These are phyloP conservation scores for Pythium coloratum DNA, from an alignment of 352 stramenopile species.

Conservation along the genomic window DNA sequence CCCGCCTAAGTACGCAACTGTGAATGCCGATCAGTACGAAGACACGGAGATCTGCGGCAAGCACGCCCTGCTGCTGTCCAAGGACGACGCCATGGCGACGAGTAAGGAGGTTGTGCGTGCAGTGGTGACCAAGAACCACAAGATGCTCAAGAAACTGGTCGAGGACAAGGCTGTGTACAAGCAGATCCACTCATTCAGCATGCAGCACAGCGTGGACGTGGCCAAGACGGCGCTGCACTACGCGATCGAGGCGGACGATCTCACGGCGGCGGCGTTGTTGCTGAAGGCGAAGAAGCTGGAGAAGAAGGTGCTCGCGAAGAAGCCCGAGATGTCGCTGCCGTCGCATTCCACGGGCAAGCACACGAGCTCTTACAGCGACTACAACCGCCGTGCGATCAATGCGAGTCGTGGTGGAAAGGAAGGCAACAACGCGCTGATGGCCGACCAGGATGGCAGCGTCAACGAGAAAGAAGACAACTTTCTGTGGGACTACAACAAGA, in stretches of 20 bases:
- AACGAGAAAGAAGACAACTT: slow-evolving; percentile 23
- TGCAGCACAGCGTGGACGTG: slow-evolving; percentile 47
- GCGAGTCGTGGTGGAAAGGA: slow-evolving; percentile 77
- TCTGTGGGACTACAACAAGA: slow-evolving; percentile 43
- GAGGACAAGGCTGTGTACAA: slow-evolving; percentile 46
- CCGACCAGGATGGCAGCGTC: slow-evolving; percentile 29
- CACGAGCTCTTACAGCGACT: slow-evolving; percentile 78
- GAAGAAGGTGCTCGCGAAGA: slow-evolving; percentile 39
- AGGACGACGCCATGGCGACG: slow-evolving; percentile 50
- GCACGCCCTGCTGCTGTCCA: slow-evolving; percentile 40
- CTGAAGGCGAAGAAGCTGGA: slow-evolving; percentile 50
- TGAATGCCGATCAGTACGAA: slow-evolving; percentile 55
- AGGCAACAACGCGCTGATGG: slow-evolving; percentile 73
- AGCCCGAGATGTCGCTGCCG: slow-evolving; percentile 55
- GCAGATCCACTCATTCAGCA: slow-evolving; percentile 51
- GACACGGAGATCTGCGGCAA: slow-evolving; percentile 53
- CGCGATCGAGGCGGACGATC: slow-evolving; percentile 61
- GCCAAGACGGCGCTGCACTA: slow-evolving; percentile 53
- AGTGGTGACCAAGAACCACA: slow-evolving; percentile 68
- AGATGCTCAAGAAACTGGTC: slow-evolving; percentile 67
- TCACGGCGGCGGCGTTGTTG: slow-evolving; percentile 43
- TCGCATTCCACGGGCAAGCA: slow-evolving; percentile 75
- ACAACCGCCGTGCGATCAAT: slow-evolving; percentile 81
- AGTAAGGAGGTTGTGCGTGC: slow-evolving; percentile 70
- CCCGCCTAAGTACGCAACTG: slow-evolving; percentile 43